phyloP scores from a whole-genome alignment of 257 asterid species.

The Leonotis leonurus region DNA sequence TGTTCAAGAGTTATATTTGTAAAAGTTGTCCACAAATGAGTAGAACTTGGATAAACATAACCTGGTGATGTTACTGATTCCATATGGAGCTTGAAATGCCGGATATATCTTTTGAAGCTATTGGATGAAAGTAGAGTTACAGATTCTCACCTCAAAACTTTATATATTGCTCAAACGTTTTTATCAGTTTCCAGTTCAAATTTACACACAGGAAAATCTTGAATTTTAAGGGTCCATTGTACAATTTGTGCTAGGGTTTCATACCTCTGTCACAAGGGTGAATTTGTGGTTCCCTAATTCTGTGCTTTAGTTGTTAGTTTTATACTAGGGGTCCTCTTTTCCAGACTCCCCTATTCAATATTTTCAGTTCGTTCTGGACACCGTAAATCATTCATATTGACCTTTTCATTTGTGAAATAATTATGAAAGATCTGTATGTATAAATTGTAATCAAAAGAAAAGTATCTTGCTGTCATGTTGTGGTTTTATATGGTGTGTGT shows the following conservation, averaged over 20 bases:
- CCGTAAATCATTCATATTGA: background rate
- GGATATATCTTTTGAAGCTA: constrained; percentile 4
- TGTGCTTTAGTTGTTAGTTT: background rate
- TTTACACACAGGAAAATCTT: background rate
- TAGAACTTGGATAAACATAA: background rate
- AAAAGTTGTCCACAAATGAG: background rate
- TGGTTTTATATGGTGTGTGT: constrained; percentile 3
- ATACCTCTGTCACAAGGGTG: background rate
- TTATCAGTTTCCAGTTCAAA: background rate
- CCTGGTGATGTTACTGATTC: constrained; percentile 2
- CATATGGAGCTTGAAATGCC: background rate
- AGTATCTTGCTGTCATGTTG: constrained; percentile 1
- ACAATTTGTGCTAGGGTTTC: background rate
- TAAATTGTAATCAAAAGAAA: background rate
- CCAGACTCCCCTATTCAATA: background rate
- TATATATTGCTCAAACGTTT: background rate
- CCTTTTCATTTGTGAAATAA: background rate
- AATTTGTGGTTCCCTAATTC: background rate
- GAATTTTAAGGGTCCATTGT: background rate
- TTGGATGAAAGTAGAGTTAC: background rate
- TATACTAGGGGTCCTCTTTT: constrained; percentile 2
- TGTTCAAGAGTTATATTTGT: background rate
- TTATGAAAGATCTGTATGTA: background rate
- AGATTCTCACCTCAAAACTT: background rate
- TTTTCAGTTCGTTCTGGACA: background rate